Evolutionary conservation across 2,329 filamentous ascomycete genomes (phyloP), one percentile per base, ranked within the genome.

Genomic region (Didymella sp.): DNA sequence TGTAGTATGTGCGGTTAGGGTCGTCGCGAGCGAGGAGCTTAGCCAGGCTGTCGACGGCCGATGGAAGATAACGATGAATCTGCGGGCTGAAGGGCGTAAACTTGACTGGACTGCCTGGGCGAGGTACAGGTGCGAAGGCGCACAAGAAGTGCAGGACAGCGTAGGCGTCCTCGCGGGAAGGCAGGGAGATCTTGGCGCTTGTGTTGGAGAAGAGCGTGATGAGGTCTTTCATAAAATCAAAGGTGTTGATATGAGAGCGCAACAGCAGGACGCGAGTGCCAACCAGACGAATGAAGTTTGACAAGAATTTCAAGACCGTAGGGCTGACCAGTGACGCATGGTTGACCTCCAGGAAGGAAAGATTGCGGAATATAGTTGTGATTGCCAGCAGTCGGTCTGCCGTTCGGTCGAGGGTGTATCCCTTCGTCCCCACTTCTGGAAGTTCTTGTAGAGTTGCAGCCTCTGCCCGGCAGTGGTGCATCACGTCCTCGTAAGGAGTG

Each of bases 201-300:
- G 96, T 86, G 74, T 99, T 98, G 54, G 94, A 97, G 51, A 99
- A 81, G 64, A 96, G 87, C 15, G 92, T 89, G 56, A 98, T 86
- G 27, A 92, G 82, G 74, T 99, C 95, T 78, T 99, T 99, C 91
- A 97, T 96, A 69, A 98, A 94, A 76, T 99, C 95, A 63, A 97
- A 81, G 0, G 90, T 95, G 76, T 97, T 96, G 70, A 85, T 82
- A 63, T 95, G 85, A 3, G 88, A 91, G 35, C 92, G 87, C 38
- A 98, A 79, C 27, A 98, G 84, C 83, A 94, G 91, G 66, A 92
- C 92, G 13, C 92, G 89, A 4, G 93, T 97, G 27, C 94, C 95
- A 13, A 98, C 82, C 64, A 95, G 91, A 58, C 92, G 85, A 61
- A 98, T 92, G 4, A 93, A 85, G 42, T 88, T 88, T 56, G 91